phyloP scores from a whole-genome alignment of 108 stramenopile genomes.

The Aurantiochytrium sp. region DNA sequence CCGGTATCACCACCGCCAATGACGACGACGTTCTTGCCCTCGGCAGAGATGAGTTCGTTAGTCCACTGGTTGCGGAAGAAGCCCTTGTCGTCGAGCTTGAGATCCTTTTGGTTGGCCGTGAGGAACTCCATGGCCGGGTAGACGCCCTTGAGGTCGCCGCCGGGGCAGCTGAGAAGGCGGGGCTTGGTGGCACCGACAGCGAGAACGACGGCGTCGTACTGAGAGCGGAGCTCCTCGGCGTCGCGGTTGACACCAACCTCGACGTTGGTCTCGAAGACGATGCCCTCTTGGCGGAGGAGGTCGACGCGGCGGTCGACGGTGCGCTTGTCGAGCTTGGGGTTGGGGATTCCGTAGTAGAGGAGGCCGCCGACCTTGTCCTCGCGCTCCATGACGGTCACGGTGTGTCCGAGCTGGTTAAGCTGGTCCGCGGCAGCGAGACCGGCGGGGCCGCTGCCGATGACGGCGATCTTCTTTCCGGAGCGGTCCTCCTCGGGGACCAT shows the following conservation, averaged over 20 bases:
- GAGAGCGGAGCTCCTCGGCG: slow-evolving; percentile 73
- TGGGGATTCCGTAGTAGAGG: slow-evolving; percentile 94
- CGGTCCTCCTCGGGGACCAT: slow-evolving; percentile 65
- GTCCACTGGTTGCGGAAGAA: slow-evolving; percentile 83
- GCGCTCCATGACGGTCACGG: slow-evolving; percentile 82
- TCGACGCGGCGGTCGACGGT: slow-evolving; percentile 86
- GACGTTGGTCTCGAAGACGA: slow-evolving; percentile 86
- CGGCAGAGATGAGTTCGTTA: slow-evolving; percentile 81
- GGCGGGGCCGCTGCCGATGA: slow-evolving; percentile 83
- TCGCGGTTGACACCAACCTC: slow-evolving; percentile 84
- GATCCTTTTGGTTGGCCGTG: slow-evolving; percentile 87
- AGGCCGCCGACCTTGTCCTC: slow-evolving; percentile 90
- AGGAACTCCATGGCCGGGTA: slow-evolving; percentile 91
- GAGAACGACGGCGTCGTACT: slow-evolving; percentile 77
- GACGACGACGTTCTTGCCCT: slow-evolving; percentile 92
- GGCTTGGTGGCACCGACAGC: slow-evolving; percentile 85
- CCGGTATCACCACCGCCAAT: slow-evolving; percentile 96
- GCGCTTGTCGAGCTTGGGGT: slow-evolving; percentile 95
- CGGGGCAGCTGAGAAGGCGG: slow-evolving; percentile 82
- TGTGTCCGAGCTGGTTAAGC: slow-evolving; percentile 92
- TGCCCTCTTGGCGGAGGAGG: slow-evolving; percentile 83
- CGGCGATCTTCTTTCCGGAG: slow-evolving; percentile 79
- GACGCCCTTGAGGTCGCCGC: slow-evolving; percentile 79
- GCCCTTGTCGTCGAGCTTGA: slow-evolving; percentile 85
- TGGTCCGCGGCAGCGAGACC: slow-evolving; percentile 85